Conservation (phyloP, 306 rosid species). For the Prunus padus region DNA sequence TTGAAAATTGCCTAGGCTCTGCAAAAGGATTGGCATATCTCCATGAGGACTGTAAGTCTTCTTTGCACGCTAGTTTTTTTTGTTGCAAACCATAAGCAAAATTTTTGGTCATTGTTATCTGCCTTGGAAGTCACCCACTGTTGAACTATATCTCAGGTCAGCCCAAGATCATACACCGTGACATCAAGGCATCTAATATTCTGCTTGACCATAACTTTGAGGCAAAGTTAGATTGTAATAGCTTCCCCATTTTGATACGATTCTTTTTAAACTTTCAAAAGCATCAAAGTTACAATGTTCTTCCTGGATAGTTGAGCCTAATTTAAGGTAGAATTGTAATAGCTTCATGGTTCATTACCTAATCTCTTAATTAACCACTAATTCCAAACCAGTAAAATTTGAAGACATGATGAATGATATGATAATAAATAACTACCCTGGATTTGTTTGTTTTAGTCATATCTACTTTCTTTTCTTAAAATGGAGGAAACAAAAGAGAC, state of each 20-base stretch:
- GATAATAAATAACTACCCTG: background rate
- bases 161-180: slow-evolving; percentile 45
- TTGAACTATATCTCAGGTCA: slow-evolving; percentile 36
- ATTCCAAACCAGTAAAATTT: background rate
- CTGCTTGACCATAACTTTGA: slow-evolving; percentile 36
- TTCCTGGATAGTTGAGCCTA: background rate
- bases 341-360: background rate
- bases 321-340: background rate
- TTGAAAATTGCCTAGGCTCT: slow-evolving; percentile 41
- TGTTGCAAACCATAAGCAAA: background rate
- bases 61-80: background rate
- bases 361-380: background rate
- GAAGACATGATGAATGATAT: background rate
- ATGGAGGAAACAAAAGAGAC: background rate
- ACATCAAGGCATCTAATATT: slow-evolving; percentile 45
- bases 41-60: slow-evolving; percentile 42
- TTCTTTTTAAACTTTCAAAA: background rate
- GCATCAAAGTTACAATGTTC: background rate
- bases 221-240: slow-evolving; percentile 31
- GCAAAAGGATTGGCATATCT: slow-evolving; percentile 49
- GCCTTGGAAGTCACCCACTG: background rate
- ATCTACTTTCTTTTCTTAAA: background rate
- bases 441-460: background rate
- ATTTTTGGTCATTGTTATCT: background rate
- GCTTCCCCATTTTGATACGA: background rate